Evolutionary conservation across 805 yeast species (phyloP), one percentile per base, ranked within the genome.

Genomic region (Cyberlindnera japonica): DNA sequence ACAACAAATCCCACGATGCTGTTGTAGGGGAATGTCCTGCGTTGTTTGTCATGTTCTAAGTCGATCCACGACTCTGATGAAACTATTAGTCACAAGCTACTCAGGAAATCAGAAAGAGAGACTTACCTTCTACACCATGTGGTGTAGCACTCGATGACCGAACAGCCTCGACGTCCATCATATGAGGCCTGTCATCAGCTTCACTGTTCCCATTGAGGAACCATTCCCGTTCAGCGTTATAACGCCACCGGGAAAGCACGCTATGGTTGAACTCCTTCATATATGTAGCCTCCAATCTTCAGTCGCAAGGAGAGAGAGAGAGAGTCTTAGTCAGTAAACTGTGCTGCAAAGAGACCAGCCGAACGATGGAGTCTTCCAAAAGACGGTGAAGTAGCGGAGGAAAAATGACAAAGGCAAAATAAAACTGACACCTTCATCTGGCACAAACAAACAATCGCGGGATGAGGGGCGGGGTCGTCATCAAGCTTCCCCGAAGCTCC

Each of bases 61-160:
- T 41, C 48, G 15, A 44, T 44, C 48, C 48, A 44, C 2, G 48
- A 44, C 17, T 44, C 48, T 38, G 37, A 11, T 12, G 12, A 31
- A 9, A 14, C 19, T 23, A 25, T 30, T 30, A 30, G 35, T 37
- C 18, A 3, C 29, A 26, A 11, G 29, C 7, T 11, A 11, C 15
- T 6, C n/a, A 18, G 14, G 23, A 30, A 14, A 8, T 7, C 7
- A 5, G 8, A 8, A 13, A 14, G 5, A 7, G 11, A 25, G n/a
- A 35, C 43, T 16, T 22, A 40, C 43, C 43, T 40, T 40, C 43
- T 19, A 30, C 33, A 30, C 35, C 31, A 24, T 38, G 38, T 11
- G 37, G 41, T 5, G 41, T 33, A 19, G 22, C 24, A 17, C 16
- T 25, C 18, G 5, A 16, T 6, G 37, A 34, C 5, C 20, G 14